Base-by-base conservation (phyloP, 2,329 filamentous ascomycete species). In the Colletotrichum godetiae region DNA sequence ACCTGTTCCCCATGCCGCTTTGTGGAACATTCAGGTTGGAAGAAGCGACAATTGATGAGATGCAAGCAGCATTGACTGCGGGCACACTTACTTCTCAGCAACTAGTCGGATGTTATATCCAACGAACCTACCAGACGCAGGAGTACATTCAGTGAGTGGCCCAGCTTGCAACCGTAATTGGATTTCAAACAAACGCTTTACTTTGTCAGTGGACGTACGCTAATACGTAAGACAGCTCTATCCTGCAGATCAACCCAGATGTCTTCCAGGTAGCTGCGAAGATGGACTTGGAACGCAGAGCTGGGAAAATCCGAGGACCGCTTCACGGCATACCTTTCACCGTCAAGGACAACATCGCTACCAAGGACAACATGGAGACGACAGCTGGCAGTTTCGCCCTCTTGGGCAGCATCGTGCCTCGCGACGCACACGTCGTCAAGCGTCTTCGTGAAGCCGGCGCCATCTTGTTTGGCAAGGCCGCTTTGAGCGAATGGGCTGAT, bases 321-420 rank as follows among this genome's bases (percentile, higher is more conserved):
- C 85, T 95, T 1, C 93, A 95, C 79, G 93, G 93, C 3, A 93
- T 95, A 56, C 93, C 93, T 0, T 93, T 93, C 79, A 85, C 92
- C 2, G 89, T 94, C 75, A 95, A 95, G 81, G 93, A 95, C 79
- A 93, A 92, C 78, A 92, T 94, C 67, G 91, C 87, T 29, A 90
- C 88, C 10, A 90, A 90, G 75, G 93, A 94, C 79, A 88, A 88
- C 64, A 89, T 95, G 87, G 88, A 95, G 78, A 95, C 93, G 0
- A 95, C 93, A 0, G 92, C 93, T 0, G 93, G 93, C 0, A 90
- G 88, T 77, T 92, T 86, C 87, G 90, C 90, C 22, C 86, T 95
- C 0, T 80, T 93, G 1, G 93, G 92, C 1, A 91, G 86, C 58
- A 83, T 91, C 0, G 90, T 93, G 0, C 92, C 92, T 3, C 87